Conservation (phyloP, 345 rosid species). For the Rhizophora mangle region DNA sequence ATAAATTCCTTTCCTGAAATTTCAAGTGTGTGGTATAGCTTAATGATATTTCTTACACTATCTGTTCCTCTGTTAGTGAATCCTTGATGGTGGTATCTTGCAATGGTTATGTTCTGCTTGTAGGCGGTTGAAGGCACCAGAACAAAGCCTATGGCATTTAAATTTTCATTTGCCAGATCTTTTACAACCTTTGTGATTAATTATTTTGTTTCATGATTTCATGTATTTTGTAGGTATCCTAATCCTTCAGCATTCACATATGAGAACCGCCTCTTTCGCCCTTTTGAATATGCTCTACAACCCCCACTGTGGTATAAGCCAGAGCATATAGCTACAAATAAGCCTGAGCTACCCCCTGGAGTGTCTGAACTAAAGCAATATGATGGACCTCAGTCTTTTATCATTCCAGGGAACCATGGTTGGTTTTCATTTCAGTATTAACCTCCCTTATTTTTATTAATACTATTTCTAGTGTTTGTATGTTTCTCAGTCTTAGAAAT, state of each 20-base stretch:
- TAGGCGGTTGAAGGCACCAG: neutral
- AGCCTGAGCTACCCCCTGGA: constrained; percentile 81
- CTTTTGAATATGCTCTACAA: constrained; percentile 95
- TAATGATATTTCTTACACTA: neutral
- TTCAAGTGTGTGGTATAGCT: too few relatives aligned
- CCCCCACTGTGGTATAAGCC: constrained; percentile 81
- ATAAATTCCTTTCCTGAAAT: too few relatives aligned
- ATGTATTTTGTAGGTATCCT: constrained; percentile 59
- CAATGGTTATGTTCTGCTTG: neutral
- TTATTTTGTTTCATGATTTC: constrained; percentile 1
- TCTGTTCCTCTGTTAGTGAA: neutral
- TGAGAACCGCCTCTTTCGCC: constrained; percentile 82
- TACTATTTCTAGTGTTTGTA: neutral
- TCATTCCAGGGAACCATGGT: constrained; percentile 99
- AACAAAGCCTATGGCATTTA: neutral
- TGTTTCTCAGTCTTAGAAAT: neutral
- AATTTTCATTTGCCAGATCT: neutral
- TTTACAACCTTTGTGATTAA: neutral
- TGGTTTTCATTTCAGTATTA: constrained; percentile 31
- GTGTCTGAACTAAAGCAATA: constrained; percentile 69
- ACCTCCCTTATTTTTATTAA: neutral
- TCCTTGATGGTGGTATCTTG: neutral
- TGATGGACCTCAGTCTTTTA: constrained; percentile 89
- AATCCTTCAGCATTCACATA: constrained; percentile 92
- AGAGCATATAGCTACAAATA: constrained; percentile 71